Base-by-base conservation (phyloP, 768 basidiomycete genomes). In the Coprinellus micaceus region DNA sequence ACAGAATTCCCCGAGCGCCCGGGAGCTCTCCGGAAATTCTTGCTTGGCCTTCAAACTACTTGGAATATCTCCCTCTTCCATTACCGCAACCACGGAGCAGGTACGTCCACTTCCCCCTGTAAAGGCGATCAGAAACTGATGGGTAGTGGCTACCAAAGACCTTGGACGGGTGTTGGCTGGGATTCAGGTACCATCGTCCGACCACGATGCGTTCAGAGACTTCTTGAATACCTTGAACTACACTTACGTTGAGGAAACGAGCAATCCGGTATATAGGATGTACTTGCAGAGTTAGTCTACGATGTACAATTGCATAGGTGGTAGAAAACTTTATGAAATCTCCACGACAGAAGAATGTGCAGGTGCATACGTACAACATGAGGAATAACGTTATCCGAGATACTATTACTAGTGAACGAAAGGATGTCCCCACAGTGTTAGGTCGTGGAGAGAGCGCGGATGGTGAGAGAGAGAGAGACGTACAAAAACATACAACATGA, bases 31-130 rank as follows among this genome's bases (percentile, higher is more conserved):
- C 84, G 91, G 41, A 91, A 89, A 61, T 99, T 98, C 77, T 77
- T 99, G 58, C 77, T 86, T 26, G 90, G 89, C 2, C 68, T 99
- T 44, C 88, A 88, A 29, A 75, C 81, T 19, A 86, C 85, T 24
- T 98, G 95, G 94, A 98, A 95, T 69, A 92, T 99, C 48, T 89
- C 94, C 1, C 69, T 99, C 60, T 99, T 98, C 76, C 97, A 99
- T 69, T 99, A 99, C 71, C 82, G 97, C 54, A 98, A 98, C 68
- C 96, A 98, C 58, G 97, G 97, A 28, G 93, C 89, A 66, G 95
- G 95, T 92, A 62, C 57, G 46, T 53, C 4, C n/a, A 12, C 25
- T 15, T 37, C 26, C 21, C 36, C 50, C 41, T 24, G 29, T 11
- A 13, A 30, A 52, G 28, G 9, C 26, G 13, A 22, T 25, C 26